Base-by-base conservation (phyloP, 2,329 filamentous ascomycete genomes). In the Nothopassalora personata region DNA sequence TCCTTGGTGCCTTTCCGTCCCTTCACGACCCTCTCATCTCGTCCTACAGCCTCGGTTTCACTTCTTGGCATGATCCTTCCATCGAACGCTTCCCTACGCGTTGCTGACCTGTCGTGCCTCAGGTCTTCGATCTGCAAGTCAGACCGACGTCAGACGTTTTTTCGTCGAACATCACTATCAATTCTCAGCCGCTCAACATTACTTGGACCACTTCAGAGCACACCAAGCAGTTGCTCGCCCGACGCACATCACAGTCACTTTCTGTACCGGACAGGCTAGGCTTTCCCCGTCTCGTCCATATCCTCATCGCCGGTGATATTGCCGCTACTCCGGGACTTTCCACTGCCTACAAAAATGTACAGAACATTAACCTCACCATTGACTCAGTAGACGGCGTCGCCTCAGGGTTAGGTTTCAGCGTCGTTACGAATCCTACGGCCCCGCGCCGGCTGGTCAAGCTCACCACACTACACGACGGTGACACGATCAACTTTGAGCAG, bases 91-190 rank as follows among this genome's bases (percentile, higher is more conserved):
- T 52, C 31, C 9, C 34, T 52, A 36, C 23, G 51, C 74, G 56
- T 72, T 75, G 71, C 70, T 75, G 60, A 75, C 69, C 28, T 59
- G 55, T 54, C 33, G 33, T 61, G 60, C 59, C 65, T 62, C 58
- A 79, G 77, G 68, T 73, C 54, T 71, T 79, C 62, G 74, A 72
- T 61, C 73, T 79, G 59, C 71, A 71, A 64, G 72, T 74, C 57
- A 71, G 75, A 60, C 65, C 73, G 11, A 66, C 72, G 56, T 67
- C 72, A 49, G 60, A 75, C 57, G 65, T 72, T 66, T 71, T 71
- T n/a, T 64, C 70, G 56, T 72, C 73, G 43, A 76, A 78, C 70
- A 67, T 79, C 60, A 73, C 74, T 15, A 64, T 79, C 59, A 78
- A 79, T 66, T 74, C 73, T 57, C 62, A 73, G 74, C 74, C 46